Evolutionary conservation across 2,329 filamentous ascomycete genomes (phyloP).

Genomic region (Fusarium sulawesiense): DNA sequence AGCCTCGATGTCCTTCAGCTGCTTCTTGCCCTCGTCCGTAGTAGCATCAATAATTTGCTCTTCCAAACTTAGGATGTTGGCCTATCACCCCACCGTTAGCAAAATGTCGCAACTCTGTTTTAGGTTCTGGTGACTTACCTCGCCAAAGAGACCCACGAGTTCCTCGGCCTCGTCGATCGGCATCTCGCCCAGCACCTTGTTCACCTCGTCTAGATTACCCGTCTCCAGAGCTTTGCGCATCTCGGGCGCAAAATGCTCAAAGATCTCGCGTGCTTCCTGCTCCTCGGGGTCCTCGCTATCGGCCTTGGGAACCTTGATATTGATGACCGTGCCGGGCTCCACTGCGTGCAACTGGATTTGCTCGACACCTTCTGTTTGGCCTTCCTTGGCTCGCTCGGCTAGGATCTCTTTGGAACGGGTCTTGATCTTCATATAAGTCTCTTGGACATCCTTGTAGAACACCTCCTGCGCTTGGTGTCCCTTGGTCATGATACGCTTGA

Average conservation of each 20-base stretch:
- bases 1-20: conserved; percentile 79
- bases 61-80: conserved; percentile 89
- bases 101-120: not conserved
- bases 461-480: conserved; percentile 91
- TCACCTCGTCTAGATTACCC: conserved; percentile 78
- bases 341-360: conserved; percentile 98
- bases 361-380: conserved; percentile 77
- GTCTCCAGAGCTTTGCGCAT: conserved; percentile 85
- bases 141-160: conserved; percentile 80
- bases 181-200: conserved; percentile 80
- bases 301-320: conserved; percentile 81
- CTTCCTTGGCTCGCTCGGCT: conserved; percentile 63
- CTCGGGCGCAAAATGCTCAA: conserved; percentile 84
- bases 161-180: conserved; percentile 88
- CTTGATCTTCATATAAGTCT: conserved; percentile 86
- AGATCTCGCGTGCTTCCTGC: conserved; percentile 76
- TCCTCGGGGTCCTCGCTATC: conserved; percentile 74
- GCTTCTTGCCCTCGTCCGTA: conserved; percentile 83
- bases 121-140: conserved; percentile 59
- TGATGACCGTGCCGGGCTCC: conserved; percentile 90
- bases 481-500: conserved; percentile 91
- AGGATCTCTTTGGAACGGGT: conserved; percentile 79
- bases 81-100: conserved; percentile 57
- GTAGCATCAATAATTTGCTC: conserved; percentile 96
- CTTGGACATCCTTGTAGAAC: conserved; percentile 92